Conservation (phyloP, 2,329 filamentous ascomycete species). For the Fusarium palustre region DNA sequence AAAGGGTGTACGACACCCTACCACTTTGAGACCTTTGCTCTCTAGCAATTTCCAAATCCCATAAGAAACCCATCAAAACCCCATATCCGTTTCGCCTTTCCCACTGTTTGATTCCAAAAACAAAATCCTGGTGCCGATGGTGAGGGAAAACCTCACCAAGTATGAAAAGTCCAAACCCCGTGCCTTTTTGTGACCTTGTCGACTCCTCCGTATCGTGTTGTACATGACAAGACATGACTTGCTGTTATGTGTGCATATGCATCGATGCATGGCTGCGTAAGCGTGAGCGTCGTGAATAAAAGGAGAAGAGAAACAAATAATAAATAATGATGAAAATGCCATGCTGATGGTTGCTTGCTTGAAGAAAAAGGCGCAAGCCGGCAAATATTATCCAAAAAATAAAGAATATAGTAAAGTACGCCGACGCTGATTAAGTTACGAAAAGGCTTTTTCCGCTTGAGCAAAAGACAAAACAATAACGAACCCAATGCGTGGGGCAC, state of each 20-base stretch:
- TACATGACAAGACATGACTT: conserved; percentile 21
- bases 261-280: conserved; percentile 29
- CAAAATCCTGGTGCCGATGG: neutral
- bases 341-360: conserved; percentile 2
- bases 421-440: conserved; percentile 33
- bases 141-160: conserved; percentile 4
- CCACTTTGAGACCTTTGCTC: conserved; percentile 38
- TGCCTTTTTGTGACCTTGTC: conserved; percentile 17
- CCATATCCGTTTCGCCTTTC: conserved; percentile 23
- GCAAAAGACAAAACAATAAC: conserved; percentile 7
- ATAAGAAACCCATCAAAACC: conserved; percentile 1
- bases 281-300: conserved; percentile 43
- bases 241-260: conserved; percentile 24
- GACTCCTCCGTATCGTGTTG: conserved; percentile 18
- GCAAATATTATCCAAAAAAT: conserved; percentile 7
- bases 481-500: conserved; percentile 4
- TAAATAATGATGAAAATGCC: conserved; percentile 2
- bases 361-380: conserved; percentile 11
- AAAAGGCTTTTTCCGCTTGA: conserved; percentile 27
- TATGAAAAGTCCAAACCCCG: neutral
- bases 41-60: conserved; percentile 26
- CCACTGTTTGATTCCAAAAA: conserved; percentile 2
- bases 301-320: neutral
- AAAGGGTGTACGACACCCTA: conserved; percentile 19
- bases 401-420: conserved; percentile 21